Percentiles rank a stretch among this genome's conserved stretches.
These are phyloP conservation scores for Canavalia gladiata DNA, from an alignment of 306 rosid genomes.

Conservation along the genomic window DNA sequence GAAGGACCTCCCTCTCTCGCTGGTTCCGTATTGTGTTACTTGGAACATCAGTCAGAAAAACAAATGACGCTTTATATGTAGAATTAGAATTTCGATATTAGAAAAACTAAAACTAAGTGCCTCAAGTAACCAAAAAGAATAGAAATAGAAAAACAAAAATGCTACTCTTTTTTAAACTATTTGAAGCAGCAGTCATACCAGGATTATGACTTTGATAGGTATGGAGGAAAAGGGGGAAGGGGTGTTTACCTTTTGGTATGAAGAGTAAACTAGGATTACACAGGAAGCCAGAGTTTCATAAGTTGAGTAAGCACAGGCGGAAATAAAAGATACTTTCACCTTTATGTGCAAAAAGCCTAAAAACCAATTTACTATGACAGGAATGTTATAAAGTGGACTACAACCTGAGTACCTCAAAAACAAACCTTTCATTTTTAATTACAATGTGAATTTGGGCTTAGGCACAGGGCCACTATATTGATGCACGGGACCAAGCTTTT, in stretches of 20 bases:
- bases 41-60: too few relatives aligned
- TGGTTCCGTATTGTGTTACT: too few relatives aligned
- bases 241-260: background rate
- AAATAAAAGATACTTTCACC: conserved; percentile 49
- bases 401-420: conserved; percentile 56
- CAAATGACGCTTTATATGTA: too few relatives aligned
- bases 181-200: conserved; percentile 6
- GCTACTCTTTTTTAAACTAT: background rate
- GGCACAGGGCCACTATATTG: conserved; percentile 63
- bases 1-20: too few relatives aligned
- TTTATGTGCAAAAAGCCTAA: conserved; percentile 51
- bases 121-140: too few relatives aligned
- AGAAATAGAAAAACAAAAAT: too few relatives aligned
- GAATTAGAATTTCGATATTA: too few relatives aligned
- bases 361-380: conserved; percentile 55
- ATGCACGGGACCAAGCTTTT: conserved; percentile 81
- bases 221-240: background rate
- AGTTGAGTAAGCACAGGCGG: conserved; percentile 24
- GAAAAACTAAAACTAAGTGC: too few relatives aligned
- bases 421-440: conserved; percentile 64
- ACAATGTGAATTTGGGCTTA: conserved; percentile 87
- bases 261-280: conserved; percentile 11
- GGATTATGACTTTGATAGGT: background rate
- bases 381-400: conserved; percentile 50
- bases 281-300: conserved; percentile 27